Conservation (phyloP, 371 early-diverging fungal genomes). For the Apophysomyces elegans region DNA sequence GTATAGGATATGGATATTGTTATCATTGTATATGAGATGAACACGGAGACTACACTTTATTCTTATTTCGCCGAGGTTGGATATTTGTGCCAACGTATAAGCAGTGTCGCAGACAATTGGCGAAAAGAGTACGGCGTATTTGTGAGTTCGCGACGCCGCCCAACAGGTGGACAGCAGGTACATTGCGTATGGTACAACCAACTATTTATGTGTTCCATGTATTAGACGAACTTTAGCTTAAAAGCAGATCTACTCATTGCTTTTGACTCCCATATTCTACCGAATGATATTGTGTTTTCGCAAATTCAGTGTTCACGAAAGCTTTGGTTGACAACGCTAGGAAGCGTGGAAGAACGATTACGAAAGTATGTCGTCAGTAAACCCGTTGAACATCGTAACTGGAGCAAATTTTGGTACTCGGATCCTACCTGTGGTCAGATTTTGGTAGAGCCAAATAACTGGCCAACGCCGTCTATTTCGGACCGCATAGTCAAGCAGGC, state of each 20-base stretch:
- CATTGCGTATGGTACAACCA: not conserved
- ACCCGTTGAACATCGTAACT: not conserved
- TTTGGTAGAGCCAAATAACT: not conserved
- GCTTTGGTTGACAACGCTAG: not conserved
- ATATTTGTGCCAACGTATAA: not conserved
- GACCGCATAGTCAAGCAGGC: not conserved
- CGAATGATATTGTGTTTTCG: not conserved
- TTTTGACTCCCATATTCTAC: not conserved
- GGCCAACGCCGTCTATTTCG: not conserved
- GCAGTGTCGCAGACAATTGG: slow-evolving; percentile 3
- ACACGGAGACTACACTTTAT: slow-evolving; percentile 5
- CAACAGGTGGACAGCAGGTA: not conserved
- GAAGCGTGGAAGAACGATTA: slow-evolving; percentile 1
- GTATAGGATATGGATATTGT: not conserved
- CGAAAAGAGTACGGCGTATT: slow-evolving; percentile 3
- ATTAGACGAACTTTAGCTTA: not conserved
- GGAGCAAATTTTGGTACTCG: not conserved
- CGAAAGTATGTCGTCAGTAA: not conserved
- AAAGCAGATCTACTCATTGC: not conserved
- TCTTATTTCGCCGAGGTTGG: no score
- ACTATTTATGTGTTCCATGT: not conserved
- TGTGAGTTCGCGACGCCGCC: not conserved
- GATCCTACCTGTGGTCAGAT: not conserved
- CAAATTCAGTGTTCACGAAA: not conserved
- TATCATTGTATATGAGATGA: slow-evolving; percentile 2